Evolutionary conservation across 2,329 filamentous ascomycete genomes (phyloP), one percentile per base, ranked within the genome.

Genomic region (Arthrobotrys megalospora): DNA sequence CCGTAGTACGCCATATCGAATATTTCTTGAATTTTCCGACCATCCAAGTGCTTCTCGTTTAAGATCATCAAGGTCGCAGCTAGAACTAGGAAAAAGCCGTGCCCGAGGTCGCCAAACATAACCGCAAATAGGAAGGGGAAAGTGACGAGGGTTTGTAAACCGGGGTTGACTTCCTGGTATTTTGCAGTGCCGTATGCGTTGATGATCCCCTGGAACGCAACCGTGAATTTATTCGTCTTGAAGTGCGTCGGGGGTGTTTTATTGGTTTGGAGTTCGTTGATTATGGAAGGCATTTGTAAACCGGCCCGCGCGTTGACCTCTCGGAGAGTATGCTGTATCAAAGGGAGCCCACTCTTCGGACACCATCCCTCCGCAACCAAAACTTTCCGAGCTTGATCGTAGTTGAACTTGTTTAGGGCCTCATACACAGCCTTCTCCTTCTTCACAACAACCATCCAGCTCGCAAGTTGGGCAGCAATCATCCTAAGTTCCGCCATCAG

Each of bases 91-190:
- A 99, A 92, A 80, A 91, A 85, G 81, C 95, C 96, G 83, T 99
- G 96, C 64, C 96, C 96, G 76, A 97, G 91, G 85, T 99, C 96
- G 87, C 96, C 96, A 84, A 99, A 99, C 96, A 99, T 99, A 89
- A 99, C 96, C 62, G 96, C 96, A 84, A 99, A 99, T 80, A 99
- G 88, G 88, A 99, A 99, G n/a, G 96, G 96, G 85, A 99, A 99
- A 5, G 96, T 99, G 80, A 99, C 91, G 81, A 98, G 94, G 64
- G 97, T 96, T 43, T 95, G 95, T 21, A 99, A 88, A 79, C 94
- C 95, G 72, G 96, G 96, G 86, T 99, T 99, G 84, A 97, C 92
- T 86, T 99, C 96, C 81, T 92, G 92, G 85, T 99, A 99, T 81
- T 97, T 98, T 78, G 96, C 93, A 48, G 96, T 97, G 83, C 96